Conservation (phyloP, 2,329 filamentous ascomycete genomes). For the Clonostachys chloroleuca region DNA sequence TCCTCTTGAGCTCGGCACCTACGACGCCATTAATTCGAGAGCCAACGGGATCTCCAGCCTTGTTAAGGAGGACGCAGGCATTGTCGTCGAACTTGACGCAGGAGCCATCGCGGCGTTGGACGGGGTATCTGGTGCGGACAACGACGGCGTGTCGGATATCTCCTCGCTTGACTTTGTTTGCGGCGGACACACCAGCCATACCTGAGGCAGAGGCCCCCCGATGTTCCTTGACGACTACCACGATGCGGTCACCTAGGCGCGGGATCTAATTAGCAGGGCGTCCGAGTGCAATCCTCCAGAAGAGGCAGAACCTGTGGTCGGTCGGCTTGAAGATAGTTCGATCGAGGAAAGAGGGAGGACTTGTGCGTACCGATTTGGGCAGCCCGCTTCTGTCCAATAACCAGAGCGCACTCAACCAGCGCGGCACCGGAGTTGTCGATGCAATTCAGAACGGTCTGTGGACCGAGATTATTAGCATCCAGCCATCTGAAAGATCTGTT, state of each 20-base stretch:
- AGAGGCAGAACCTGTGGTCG: too few species aligned
- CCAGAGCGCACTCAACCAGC: constrained; percentile 91
- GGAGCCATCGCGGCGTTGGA: constrained; percentile 82
- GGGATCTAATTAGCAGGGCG: background rate
- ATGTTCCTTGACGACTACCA: constrained; percentile 97
- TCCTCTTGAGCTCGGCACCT: constrained; percentile 80
- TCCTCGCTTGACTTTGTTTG: constrained; percentile 91
- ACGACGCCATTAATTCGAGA: constrained; percentile 90
- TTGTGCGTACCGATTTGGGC: constrained; percentile 75
- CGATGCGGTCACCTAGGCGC: constrained; percentile 77
- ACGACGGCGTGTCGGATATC: constrained; percentile 96
- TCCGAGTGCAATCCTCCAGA: too few species aligned
- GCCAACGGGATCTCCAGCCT: constrained; percentile 91
- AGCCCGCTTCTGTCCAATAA: constrained; percentile 83
- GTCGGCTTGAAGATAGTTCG: background rate
- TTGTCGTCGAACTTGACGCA: constrained; percentile 96
- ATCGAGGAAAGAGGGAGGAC: background rate
- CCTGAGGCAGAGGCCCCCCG: constrained; percentile 71
- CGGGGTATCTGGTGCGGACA: constrained; percentile 85
- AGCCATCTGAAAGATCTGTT: background rate
- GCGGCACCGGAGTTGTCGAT: constrained; percentile 99
- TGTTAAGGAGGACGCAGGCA: constrained; percentile 95
- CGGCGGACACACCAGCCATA: constrained; percentile 66
- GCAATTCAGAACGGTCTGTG: constrained; percentile 92
- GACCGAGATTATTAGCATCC: background rate